These are phyloP conservation scores for Rhynchosporium secalis DNA, from an alignment of 2,329 filamentous ascomycete genomes.

Conservation along the genomic window DNA sequence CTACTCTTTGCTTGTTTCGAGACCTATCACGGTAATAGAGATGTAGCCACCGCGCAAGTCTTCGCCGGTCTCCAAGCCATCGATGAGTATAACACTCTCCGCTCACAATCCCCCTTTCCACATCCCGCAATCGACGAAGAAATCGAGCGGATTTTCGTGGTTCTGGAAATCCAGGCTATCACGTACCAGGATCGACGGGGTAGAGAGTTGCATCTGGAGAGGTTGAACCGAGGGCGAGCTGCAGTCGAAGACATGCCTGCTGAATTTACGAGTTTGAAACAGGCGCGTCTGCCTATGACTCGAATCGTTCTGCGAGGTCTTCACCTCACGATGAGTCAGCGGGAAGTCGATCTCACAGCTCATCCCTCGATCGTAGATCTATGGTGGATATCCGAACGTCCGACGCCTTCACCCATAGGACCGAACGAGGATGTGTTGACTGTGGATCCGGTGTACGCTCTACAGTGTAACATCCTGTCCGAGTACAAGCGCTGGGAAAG, in stretches of 20 bases:
- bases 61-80: conserved; percentile 14
- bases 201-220: neutral
- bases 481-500: neutral
- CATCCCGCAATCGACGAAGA: conserved; percentile 8
- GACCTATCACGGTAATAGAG: conserved; percentile 12
- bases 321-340: conserved; percentile 10
- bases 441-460: neutral
- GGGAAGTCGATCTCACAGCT: neutral
- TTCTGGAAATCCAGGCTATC: conserved; percentile 16
- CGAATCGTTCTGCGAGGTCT: neutral
- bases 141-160: conserved; percentile 13
- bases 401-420: neutral
- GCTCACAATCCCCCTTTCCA: neutral
- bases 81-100: conserved; percentile 2
- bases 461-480: conserved; percentile 2
- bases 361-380: neutral
- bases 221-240: neutral
- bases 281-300: neutral
- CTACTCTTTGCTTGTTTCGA: conserved; percentile 21
- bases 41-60: neutral
- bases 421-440: neutral
- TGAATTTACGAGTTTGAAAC: conserved; percentile 9
- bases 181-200: conserved; percentile 3
- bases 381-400: neutral
- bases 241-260: neutral